These are phyloP conservation scores for Thermothelomyces thermophilus DNA, from an alignment of 2,329 filamentous ascomycete species.

Conservation along the genomic window DNA sequence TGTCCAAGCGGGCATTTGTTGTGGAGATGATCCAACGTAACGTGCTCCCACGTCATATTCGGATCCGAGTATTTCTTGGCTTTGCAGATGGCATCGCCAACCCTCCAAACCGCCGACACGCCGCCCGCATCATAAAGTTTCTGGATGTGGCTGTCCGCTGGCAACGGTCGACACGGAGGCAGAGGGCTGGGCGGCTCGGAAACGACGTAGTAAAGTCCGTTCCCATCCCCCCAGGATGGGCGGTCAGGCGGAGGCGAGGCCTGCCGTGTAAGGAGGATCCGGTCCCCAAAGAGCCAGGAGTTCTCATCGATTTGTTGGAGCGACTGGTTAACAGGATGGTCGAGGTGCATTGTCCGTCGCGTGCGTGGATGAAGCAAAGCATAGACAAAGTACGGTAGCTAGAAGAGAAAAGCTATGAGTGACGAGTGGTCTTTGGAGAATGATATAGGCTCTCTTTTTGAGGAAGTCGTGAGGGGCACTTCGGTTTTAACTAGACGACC, in stretches of 20 bases:
- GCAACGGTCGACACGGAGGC: conserved; percentile 4
- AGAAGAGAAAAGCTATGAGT: not conserved
- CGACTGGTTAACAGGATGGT: conserved; percentile 7
- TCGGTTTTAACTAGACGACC: not conserved
- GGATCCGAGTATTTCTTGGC: conserved; percentile 2
- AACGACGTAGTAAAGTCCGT: conserved; percentile 10
- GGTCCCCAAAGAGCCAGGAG: conserved; percentile 10
- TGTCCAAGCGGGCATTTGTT: conserved; percentile 9
- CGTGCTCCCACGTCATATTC: conserved; percentile 6
- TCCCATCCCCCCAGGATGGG: conserved; percentile 9
- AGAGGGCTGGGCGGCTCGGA: conserved; percentile 7
- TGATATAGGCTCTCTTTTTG: too few relatives aligned
- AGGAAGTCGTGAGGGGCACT: not conserved
- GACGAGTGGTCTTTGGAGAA: not conserved
- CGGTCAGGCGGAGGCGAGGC: not conserved
- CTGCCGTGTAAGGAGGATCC: conserved; percentile 7
- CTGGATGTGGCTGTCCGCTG: conserved; percentile 3
- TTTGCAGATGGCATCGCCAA: conserved; percentile 8
- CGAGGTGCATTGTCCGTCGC: conserved; percentile 1
- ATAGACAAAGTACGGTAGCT: not conserved
- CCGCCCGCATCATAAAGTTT: conserved; percentile 7
- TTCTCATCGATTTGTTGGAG: conserved; percentile 9
- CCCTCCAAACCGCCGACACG: conserved; percentile 5
- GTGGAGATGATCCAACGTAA: conserved; percentile 8
- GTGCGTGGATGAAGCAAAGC: not conserved